Evolutionary conservation across 2,329 filamentous ascomycete species (phyloP), one percentile per base, ranked within the genome.

Genomic region (Neurospora sp.): DNA sequence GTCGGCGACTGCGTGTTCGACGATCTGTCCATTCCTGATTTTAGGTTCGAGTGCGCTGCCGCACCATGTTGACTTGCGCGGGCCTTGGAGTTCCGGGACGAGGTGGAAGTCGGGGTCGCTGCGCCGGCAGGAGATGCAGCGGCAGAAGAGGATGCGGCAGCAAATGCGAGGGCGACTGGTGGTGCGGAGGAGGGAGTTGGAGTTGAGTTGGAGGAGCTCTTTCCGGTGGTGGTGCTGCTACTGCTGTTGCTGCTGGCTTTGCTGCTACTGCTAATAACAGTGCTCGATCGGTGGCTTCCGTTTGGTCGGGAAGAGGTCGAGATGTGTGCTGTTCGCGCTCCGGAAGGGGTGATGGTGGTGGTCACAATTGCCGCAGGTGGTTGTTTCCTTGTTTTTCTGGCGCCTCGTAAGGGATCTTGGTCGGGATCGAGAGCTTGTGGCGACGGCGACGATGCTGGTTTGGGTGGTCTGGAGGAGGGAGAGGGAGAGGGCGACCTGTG

Each of bases 1-100:
- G 73, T 70, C 23, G 73, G 62, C 39, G 70, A 43, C 46, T 67
- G 68, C 68, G 71, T 62, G 70, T 70, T 71, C 17, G 72, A 46
- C 52, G 23, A 33, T 62, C 28, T 62, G 67, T 69, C 69, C 40
- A 72, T 66, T 75, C 76, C 76, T 74, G 77, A 71, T 74, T 76
- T 75, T 73, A 78, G 68, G 71, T 68, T 69, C 67, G 68, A 74
- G 72, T 73, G 71, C 62, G 75, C 73, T 71, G 76, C 73, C 70
- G 76, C 74, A 75, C 77, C 81, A 83, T 83, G 80, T 78, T 82
- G 79, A 74, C 78, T 72, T 77, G 77, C 8, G 52, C 52, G 52
- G 52, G 6, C 28, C 7, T 36, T 62, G 52, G 75, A 73, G 42
- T 70, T 68, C 42, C 75, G 76, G 70, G 73, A 70, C 8, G 28